Base-by-base conservation (phyloP, 352 stramenopile species). In the Phytophthora fragariaefolia region DNA sequence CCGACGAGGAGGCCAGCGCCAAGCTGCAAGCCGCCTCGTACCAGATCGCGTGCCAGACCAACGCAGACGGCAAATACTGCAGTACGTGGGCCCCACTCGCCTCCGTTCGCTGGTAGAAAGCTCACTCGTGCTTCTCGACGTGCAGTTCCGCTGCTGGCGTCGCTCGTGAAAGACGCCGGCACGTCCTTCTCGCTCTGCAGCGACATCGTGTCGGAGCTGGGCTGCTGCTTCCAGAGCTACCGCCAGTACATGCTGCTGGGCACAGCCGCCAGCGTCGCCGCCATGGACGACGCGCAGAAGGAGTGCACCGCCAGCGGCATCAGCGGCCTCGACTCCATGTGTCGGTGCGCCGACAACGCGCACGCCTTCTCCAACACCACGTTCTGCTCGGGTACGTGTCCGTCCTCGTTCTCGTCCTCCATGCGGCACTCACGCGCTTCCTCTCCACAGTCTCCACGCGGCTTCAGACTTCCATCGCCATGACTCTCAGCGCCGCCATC, bases 211-310 rank as follows among this genome's bases (percentile, higher is more conserved):
- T 73, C 80, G n/a, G 58, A 85, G 30, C 63, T 95, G 51, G 87
- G 83, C 40, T 95, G 84, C 60, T 95, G 84, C 54, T 95, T 93
- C 60, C 84, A 95, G 68, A 95, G 83, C 51, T 95, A 93, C 63
- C 76, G 77, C 22, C 83, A 91, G 56, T 93, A 90, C 61, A 88
- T 92, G 71, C 40, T 83, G 56, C 60, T 86, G 10, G 84, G 84
- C 26, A 95, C 82, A 6, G n/a, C 72, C 0, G 76, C 74, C 0
- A 80, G 69, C 23, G 69, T 90, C n/a, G 58, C 57, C 10, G 72
- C 79, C 9, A 63, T 93, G 46, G 69, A 89, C 20, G 62, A 79
- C 12, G 73, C 81, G 1, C 76, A 92, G 45, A 64, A 83, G 30
- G 79, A 66, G 6, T 93, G 85, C 63, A 81, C 65, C 0, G 72